phyloP scores from a whole-genome alignment of 148 eudicot species.

The Silene latifolia region DNA sequence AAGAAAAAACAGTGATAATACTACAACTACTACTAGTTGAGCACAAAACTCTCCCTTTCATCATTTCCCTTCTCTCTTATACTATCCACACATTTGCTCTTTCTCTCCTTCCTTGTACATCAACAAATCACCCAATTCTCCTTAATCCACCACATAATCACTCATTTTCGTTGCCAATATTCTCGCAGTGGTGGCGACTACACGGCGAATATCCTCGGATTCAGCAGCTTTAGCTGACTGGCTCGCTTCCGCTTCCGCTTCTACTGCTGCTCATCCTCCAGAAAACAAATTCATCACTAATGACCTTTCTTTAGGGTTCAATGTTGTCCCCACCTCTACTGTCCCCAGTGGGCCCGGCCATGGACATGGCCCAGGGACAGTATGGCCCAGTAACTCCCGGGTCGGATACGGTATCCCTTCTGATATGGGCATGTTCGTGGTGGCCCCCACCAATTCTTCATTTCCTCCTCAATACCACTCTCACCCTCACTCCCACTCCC shows the following conservation, averaged over 20 bases:
- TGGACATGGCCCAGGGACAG: no score
- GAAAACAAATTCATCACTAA: background rate
- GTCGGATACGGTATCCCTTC: constrained; percentile 40
- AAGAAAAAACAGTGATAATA: background rate
- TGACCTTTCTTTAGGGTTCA: constrained; percentile 30
- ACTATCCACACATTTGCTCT: background rate
- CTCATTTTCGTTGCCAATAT: background rate
- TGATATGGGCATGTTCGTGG: constrained; percentile 70
- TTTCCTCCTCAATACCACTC: background rate
- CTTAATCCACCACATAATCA: background rate
- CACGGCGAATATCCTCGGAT: constrained; percentile 31
- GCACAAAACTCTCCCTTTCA: no score
- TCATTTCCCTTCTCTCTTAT: background rate
- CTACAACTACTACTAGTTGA: no score
- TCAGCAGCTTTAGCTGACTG: constrained; percentile 31
- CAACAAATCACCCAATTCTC: no score
- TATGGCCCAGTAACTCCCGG: constrained; percentile 38
- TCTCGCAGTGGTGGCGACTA: constrained; percentile 29
- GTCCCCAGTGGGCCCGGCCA: no score
- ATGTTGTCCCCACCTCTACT: constrained; percentile 19
- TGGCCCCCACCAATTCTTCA: constrained; percentile 25
- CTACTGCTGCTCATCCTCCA: background rate
- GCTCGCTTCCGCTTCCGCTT: constrained; percentile 21
- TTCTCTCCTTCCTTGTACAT: background rate
- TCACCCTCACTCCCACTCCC: background rate